Evolutionary conservation across 2,329 filamentous ascomycete species (phyloP).

Genomic region (Fusarium longipes): DNA sequence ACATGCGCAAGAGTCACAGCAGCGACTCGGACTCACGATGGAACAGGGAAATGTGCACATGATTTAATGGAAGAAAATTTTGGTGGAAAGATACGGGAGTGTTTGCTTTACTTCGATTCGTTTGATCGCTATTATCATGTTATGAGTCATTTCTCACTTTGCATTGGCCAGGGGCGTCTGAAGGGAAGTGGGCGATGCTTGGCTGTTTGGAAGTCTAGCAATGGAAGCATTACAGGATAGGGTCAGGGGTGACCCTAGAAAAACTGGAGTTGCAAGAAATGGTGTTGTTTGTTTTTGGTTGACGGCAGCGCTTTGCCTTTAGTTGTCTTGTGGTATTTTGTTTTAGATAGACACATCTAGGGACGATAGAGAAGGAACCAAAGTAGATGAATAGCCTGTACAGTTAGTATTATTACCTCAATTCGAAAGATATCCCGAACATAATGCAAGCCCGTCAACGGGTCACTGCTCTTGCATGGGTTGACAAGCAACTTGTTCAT

Average conservation of each 20-base stretch:
- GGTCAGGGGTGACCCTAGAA: conserved; percentile 28
- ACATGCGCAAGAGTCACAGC: conserved; percentile 17
- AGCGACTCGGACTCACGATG: conserved; percentile 35
- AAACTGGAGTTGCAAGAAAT: conserved; percentile 35
- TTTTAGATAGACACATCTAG: conserved; percentile 29
- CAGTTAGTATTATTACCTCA: conserved; percentile 35
- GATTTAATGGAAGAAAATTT: conserved; percentile 33
- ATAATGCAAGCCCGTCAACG: conserved; percentile 10
- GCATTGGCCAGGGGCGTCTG: conserved; percentile 39
- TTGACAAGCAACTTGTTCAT: conserved; percentile 15
- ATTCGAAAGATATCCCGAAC: conserved; percentile 14
- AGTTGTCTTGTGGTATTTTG: conserved; percentile 6
- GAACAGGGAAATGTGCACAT: conserved; percentile 35
- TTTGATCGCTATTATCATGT: conserved; percentile 33
- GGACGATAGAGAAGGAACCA: conserved; percentile 33
- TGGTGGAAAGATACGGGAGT: conserved; percentile 26
- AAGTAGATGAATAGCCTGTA: conserved; percentile 33
- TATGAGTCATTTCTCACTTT: conserved; percentile 21
- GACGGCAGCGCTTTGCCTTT: conserved; percentile 27
- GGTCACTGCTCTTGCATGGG: conserved; percentile 14
- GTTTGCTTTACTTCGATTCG: conserved; percentile 34
- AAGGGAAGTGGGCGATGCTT: conserved; percentile 11
- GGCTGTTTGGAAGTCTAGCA: conserved; percentile 13
- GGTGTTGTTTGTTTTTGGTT: conserved; percentile 18
- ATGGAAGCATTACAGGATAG: conserved; percentile 18